Conservation (phyloP, 306 rosid species). For the Lathyrus tuberosus region DNA sequence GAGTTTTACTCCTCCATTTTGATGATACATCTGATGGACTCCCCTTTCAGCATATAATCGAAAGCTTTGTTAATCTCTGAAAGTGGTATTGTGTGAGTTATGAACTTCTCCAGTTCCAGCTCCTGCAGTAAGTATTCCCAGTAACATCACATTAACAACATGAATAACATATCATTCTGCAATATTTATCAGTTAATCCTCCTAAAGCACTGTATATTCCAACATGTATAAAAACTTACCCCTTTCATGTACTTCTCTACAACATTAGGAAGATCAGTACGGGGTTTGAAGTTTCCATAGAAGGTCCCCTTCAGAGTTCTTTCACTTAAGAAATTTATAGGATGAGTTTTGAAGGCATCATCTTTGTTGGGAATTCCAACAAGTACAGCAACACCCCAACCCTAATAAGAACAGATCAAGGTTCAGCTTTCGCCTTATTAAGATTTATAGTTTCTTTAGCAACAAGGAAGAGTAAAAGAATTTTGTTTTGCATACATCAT, state of each 20-base stretch:
- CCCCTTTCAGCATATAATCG: too few species aligned
- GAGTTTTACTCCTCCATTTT: too few species aligned
- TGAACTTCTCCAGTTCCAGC: too few species aligned
- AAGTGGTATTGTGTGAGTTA: too few species aligned
- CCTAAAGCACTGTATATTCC: neutral
- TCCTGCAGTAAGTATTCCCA: neutral
- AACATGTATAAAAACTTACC: slow-evolving; percentile 34
- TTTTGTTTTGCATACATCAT: slow-evolving; percentile 58
- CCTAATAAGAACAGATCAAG: slow-evolving; percentile 50
- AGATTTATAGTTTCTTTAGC: neutral
- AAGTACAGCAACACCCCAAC: slow-evolving; percentile 96
- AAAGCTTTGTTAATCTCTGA: too few species aligned
- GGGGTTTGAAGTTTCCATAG: slow-evolving; percentile 90
- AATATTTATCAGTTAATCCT: too few species aligned
- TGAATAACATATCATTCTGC: neutral
- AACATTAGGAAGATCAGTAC: slow-evolving; percentile 69
- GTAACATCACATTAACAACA: neutral
- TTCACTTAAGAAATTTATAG: slow-evolving; percentile 70
- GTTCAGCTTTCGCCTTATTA: neutral
- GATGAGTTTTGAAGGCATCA: slow-evolving; percentile 82
- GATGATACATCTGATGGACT: too few species aligned
- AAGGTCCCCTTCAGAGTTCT: slow-evolving; percentile 94
- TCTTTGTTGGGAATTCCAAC: slow-evolving; percentile 93
- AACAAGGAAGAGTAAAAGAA: neutral
- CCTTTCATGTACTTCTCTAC: slow-evolving; percentile 78